A percentile compares a stretch with the other conserved stretches of the same genome.
These are phyloP conservation scores for Lentithecium fluviatile DNA, from an alignment of 495 filamentous ascomycete species.

Conservation along the genomic window DNA sequence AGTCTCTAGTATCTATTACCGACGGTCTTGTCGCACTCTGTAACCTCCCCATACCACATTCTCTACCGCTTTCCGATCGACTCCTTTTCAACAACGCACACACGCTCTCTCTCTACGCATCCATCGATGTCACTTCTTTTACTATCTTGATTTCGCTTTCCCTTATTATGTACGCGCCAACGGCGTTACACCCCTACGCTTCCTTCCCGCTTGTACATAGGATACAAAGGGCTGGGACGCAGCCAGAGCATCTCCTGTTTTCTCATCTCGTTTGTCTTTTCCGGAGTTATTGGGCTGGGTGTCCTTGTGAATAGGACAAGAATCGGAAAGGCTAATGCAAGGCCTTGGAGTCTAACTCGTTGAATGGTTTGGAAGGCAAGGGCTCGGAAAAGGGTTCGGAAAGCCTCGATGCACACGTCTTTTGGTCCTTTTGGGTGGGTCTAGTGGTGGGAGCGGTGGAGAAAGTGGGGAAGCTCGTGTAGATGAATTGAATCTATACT, in stretches of 20 bases:
- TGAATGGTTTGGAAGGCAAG: not conserved
- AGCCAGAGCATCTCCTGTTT: not conserved
- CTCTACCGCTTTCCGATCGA: not conserved
- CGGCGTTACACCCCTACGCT: no score
- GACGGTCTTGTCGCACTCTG: not conserved
- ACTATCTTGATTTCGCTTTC: slow-evolving; percentile 4
- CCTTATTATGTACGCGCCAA: not conserved
- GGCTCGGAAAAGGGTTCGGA: not conserved
- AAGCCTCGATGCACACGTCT: not conserved
- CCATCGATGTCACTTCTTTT: slow-evolving; percentile 6
- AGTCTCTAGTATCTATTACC: slow-evolving; percentile 20
- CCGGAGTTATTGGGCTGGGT: no score
- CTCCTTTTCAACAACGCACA: not conserved
- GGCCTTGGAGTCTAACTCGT: not conserved
- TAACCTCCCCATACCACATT: not conserved
- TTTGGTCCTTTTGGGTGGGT: not conserved
- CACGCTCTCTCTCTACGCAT: not conserved
- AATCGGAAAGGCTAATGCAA: not conserved
- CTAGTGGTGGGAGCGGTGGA: not conserved
- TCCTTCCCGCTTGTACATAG: not conserved
- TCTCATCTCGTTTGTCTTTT: not conserved
- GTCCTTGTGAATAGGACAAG: no score
- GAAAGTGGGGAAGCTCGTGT: not conserved
- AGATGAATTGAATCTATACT: not conserved
- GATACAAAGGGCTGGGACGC: not conserved